Base-by-base conservation (phyloP, 371 early-diverging fungal genomes). In the Dentiscutata heterogama region DNA sequence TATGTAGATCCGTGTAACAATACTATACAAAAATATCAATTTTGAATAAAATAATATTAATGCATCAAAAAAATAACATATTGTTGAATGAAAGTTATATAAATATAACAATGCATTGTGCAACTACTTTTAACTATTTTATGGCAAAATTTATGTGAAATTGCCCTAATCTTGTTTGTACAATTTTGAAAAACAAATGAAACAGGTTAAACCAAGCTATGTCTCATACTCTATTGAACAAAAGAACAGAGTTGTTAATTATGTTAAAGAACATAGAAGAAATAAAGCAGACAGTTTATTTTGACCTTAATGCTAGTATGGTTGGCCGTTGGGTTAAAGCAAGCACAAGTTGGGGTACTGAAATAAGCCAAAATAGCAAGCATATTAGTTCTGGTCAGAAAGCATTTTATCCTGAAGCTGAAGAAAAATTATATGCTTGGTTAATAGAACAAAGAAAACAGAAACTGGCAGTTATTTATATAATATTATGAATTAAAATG, bases 301-400 rank as follows among this genome's bases (percentile, higher is more conserved):
- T 31, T 35, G 25, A 60, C 31, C 6, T 76, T 39, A 61, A 76
- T 16, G 16, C 27, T n/a, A 27, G 39, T 20, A 76, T 76, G 61
- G 42, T 76, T 39, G 76, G 76, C 27, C 56, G 42, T 58, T 76
- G 61, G 60, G 46, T 76, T 5, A 60, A 76, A 42, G 76, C 76
- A 58, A 61, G 61, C 42, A 11, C 29, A 60, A 76, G 35, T 60
- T 76, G 77, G 61, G 29, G 35, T 39, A 35, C 20, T 13, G 60
- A 75, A 11, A 50, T 42, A 16, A 75, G 35, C 3, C 35, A 58
- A 31, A 50, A 50, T 16, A 72, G 50, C 50, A 20, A 29, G 11
- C 27, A 31, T 22, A 14, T 75, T 60, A 60, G 76, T 27, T 75
- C 76, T n/a, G 58, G 76, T 18, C 29, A 42, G 58, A 75, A 75